A percentile compares a stretch with the other conserved stretches of the same genome.
Evolutionary conservation across 2,329 filamentous ascomycete species (phyloP).

Genomic region (Chaetomium sp.): DNA sequence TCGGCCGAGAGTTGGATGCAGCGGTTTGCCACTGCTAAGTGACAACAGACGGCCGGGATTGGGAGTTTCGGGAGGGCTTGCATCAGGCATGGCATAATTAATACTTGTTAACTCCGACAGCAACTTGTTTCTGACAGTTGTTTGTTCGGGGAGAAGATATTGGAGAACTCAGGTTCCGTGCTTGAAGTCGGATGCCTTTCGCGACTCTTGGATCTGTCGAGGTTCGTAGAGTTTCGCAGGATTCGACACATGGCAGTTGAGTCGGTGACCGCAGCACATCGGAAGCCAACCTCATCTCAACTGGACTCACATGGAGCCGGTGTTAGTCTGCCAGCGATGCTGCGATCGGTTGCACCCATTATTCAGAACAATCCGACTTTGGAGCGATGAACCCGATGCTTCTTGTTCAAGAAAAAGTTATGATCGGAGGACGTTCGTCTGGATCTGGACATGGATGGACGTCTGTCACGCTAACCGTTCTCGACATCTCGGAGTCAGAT

Average conservation of each 20-base stretch:
- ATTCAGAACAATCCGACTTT: not conserved
- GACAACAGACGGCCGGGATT: too few species aligned
- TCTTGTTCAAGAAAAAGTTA: too few species aligned
- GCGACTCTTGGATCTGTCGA: too few species aligned
- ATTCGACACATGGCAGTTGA: not conserved
- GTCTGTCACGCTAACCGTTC: conserved; percentile 4
- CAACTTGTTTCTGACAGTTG: too few species aligned
- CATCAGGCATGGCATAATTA: too few species aligned
- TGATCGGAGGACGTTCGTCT: not conserved
- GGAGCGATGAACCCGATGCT: not conserved
- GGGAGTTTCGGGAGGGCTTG: too few species aligned
- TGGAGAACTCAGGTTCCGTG: too few species aligned
- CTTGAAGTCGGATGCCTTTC: too few species aligned
- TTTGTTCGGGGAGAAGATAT: too few species aligned
- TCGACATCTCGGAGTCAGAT: conserved; percentile 13
- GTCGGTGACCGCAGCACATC: not conserved
- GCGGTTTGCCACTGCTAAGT: not conserved
- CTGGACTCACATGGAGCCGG: not conserved
- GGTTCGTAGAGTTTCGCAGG: not conserved
- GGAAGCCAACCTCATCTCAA: not conserved
- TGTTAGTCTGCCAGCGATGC: not conserved
- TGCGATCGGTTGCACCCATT: too few species aligned
- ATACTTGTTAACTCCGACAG: too few species aligned
- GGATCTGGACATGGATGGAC: not conserved
- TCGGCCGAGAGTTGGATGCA: not conserved